Evolutionary conservation across 2,329 filamentous ascomycete species (phyloP), one percentile per base, ranked within the genome.

Genomic region (Pestalotiopsis sp.): DNA sequence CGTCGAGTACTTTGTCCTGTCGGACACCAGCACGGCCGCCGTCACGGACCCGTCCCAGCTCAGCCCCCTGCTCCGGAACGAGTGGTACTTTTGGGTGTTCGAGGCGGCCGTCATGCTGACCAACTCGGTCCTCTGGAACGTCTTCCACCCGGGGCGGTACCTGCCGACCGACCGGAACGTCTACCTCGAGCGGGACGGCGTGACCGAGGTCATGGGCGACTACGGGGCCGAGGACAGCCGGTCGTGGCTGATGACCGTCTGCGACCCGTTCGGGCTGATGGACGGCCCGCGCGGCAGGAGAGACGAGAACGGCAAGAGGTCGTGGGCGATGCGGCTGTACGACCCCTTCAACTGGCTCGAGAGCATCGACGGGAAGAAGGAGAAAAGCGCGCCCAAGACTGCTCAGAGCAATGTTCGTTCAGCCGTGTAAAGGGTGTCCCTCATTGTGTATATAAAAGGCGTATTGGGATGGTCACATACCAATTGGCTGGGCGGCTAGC

Each of bases 81-180:
- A 86, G 71, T 83, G 80, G 77, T 85, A 79, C 45, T 85, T 86
- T 67, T 85, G 81, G 68, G 77, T 83, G 14, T 81, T 86, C 65
- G 84, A 86, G 74, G 80, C 78, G 0, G 71, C 76, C 0, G 77
- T 83, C 2, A 85, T 85, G 80, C 68, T 84, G 0, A 12, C 78
- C 7, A 85, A 86, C 70, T 80, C 82, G 0, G 75, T 76, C 7
- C 71, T 85, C 52, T 80, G 83, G 72, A 86, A 85, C 69, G 67
- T 80, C 0, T 76, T 78, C 25, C 80, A 85, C 68, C 83, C 84
- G 0, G 82, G 82, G 61, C 76, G 79, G 2, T 82, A 76, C 68
- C 73, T 86, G 1, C 84, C 84, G 0, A 70, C 71, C 52, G 71
- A 81, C 63, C 75, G 77, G 31, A 78, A 75, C 23, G 75, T 83